Percentiles rank a stretch among this genome's conserved stretches.
phyloP scores from a whole-genome alignment of 2,329 filamentous ascomycete genomes.

The Teratosphaeriaceae sp. region DNA sequence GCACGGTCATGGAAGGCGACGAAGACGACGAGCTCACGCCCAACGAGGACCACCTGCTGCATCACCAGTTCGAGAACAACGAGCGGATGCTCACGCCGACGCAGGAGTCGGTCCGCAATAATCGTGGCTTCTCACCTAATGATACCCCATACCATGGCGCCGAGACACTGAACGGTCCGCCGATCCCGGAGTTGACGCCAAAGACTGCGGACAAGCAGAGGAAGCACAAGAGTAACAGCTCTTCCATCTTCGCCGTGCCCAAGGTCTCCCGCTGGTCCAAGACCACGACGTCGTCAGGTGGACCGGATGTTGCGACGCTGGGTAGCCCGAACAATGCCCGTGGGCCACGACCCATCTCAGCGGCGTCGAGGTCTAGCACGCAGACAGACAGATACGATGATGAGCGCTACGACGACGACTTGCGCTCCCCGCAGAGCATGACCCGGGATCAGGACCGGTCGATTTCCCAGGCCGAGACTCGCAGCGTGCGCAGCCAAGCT shows the following conservation, averaged over 20 bases:
- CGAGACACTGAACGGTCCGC: slow-evolving; percentile 30
- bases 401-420: slow-evolving; percentile 49
- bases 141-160: slow-evolving; percentile 50
- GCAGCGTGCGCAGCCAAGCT: slow-evolving; percentile 30
- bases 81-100: slow-evolving; percentile 57
- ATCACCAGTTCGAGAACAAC: slow-evolving; percentile 53
- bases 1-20: slow-evolving; percentile 78
- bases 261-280: slow-evolving; percentile 98
- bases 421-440: slow-evolving; percentile 32
- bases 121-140: slow-evolving; percentile 26
- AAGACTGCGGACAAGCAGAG: slow-evolving; percentile 66
- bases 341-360: slow-evolving; percentile 47
- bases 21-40: slow-evolving; percentile 57
- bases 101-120: slow-evolving; percentile 42
- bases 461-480: slow-evolving; percentile 17
- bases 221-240: slow-evolving; percentile 83
- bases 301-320: slow-evolving; percentile 32
- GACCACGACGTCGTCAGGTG: slow-evolving; percentile 83
- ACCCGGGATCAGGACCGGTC: slow-evolving; percentile 12
- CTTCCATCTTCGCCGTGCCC: slow-evolving; percentile 64
- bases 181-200: slow-evolving; percentile 75
- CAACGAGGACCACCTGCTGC: slow-evolving; percentile 37
- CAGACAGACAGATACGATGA: slow-evolving; percentile 56
- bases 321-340: slow-evolving; percentile 23
- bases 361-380: slow-evolving; percentile 64